A percentile compares a stretch with the other conserved stretches of the same genome.
phyloP scores from a whole-genome alignment of 768 basidiomycete species.

The Flagelloscypha sp. region DNA sequence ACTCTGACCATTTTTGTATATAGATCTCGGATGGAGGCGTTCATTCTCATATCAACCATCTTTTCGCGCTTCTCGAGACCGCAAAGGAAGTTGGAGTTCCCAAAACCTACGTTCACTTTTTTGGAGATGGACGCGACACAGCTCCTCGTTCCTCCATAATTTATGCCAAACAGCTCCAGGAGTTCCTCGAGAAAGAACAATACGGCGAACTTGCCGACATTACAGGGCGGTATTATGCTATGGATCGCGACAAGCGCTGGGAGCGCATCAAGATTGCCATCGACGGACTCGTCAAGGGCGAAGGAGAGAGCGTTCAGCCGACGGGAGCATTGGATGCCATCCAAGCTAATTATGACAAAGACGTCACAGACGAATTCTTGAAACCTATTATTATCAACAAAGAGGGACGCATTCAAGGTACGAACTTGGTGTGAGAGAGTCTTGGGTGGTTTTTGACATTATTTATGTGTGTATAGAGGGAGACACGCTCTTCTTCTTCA shows the following conservation, averaged over 20 bases:
- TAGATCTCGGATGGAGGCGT: slow-evolving; percentile 93
- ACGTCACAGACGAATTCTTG: slow-evolving; percentile 91
- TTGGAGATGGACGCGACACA: slow-evolving; percentile 93
- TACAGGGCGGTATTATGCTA: slow-evolving; percentile 89
- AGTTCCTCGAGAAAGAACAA: slow-evolving; percentile 69
- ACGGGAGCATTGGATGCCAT: slow-evolving; percentile 57
- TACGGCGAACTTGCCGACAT: slow-evolving; percentile 80
- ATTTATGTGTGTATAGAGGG: slow-evolving; percentile 41
- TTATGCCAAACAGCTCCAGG: slow-evolving; percentile 69
- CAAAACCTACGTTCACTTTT: slow-evolving; percentile 86
- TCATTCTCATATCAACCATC: slow-evolving; percentile 90
- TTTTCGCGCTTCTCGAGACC: slow-evolving; percentile 83
- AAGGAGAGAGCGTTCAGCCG: slow-evolving; percentile 37
- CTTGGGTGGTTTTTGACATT: neutral
- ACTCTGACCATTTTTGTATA: neutral
- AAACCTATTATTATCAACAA: slow-evolving; percentile 87
- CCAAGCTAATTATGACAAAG: slow-evolving; percentile 70
- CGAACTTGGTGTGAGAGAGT: slow-evolving; percentile 15
- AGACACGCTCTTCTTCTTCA: slow-evolving; percentile 94
- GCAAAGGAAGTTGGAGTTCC: slow-evolving; percentile 83
- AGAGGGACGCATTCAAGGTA: slow-evolving; percentile 74
- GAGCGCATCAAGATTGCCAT: slow-evolving; percentile 87
- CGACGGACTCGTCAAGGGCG: slow-evolving; percentile 75
- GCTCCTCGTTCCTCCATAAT: slow-evolving; percentile 76
- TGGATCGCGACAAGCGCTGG: slow-evolving; percentile 97